A percentile compares a stretch with the other conserved stretches of the same genome.
These are phyloP conservation scores for Baorangia bicolor DNA, from an alignment of 768 basidiomycete species.

Conservation along the genomic window DNA sequence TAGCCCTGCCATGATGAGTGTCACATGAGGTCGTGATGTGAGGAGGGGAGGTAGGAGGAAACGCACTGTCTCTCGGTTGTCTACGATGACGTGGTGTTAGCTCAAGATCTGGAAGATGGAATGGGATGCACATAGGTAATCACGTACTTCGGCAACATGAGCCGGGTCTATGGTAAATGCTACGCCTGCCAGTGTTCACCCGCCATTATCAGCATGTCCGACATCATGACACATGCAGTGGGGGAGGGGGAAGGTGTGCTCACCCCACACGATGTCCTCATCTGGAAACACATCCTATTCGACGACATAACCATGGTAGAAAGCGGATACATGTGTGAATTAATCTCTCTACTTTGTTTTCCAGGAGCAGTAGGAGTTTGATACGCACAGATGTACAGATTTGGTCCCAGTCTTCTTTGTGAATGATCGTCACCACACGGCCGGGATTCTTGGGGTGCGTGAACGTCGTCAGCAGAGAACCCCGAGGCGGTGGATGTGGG, in stretches of 20 bases:
- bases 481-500: slow-evolving; percentile 55
- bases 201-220: neutral
- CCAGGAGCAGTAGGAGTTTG: neutral
- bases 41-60: neutral
- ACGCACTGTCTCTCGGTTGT: slow-evolving; percentile 78
- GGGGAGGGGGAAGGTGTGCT: slow-evolving; percentile 5
- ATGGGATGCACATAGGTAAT: slow-evolving; percentile 63
- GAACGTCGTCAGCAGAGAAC: slow-evolving; percentile 79
- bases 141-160: slow-evolving; percentile 71
- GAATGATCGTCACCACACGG: slow-evolving; percentile 84
- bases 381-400: slow-evolving; percentile 60
- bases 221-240: neutral
- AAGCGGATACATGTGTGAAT: neutral
- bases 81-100: slow-evolving; percentile 33
- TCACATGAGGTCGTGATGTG: neutral
- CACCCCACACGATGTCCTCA: slow-evolving; percentile 61
- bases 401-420: slow-evolving; percentile 81
- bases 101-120: neutral
- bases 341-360: neutral
- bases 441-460: slow-evolving; percentile 63
- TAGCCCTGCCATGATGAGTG: slow-evolving; percentile 60
- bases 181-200: slow-evolving; percentile 57
- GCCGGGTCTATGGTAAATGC: slow-evolving; percentile 85
- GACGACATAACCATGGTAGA: neutral
- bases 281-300: slow-evolving; percentile 25